Conservation (phyloP, 768 basidiomycete species). For the Chalciporus piperatus region DNA sequence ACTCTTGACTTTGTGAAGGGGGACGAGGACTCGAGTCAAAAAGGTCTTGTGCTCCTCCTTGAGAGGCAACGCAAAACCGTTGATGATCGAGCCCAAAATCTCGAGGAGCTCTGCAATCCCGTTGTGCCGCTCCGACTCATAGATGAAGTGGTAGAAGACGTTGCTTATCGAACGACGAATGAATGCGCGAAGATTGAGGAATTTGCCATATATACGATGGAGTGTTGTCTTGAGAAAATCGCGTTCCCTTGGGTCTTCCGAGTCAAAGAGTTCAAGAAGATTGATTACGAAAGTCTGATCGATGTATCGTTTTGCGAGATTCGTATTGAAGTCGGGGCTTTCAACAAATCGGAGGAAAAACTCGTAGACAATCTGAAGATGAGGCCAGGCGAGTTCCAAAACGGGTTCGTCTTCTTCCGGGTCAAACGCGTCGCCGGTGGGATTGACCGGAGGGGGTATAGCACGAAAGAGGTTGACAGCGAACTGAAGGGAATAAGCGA, state of each 20-base stretch:
- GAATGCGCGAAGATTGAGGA: conserved; percentile 96
- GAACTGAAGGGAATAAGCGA: conserved; percentile 56
- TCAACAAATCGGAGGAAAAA: conserved; percentile 99
- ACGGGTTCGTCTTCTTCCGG: conserved; percentile 99
- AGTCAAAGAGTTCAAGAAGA: conserved; percentile 96
- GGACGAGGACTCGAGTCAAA: conserved; percentile 89
- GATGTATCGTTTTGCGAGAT: conserved; percentile 95
- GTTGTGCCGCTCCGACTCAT: conserved; percentile 98
- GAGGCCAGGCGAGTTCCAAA: conserved; percentile 98
- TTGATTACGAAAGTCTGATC: conserved; percentile 95
- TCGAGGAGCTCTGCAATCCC: conserved; percentile 98
- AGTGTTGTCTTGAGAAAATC: conserved; percentile 99
- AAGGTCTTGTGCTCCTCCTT: conserved; percentile 99
- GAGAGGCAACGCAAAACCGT: conserved; percentile 95
- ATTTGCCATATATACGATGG: conserved; percentile 99
- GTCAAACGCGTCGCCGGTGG: conserved; percentile 96
- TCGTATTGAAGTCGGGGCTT: conserved; percentile 96
- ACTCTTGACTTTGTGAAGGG: conserved; percentile 96
- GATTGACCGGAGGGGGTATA: conserved; percentile 99
- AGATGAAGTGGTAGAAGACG: conserved; percentile 98
- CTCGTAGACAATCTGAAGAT: conserved; percentile 98
- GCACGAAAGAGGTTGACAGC: conserved; percentile 98
- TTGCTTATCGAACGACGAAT: conserved; percentile 99
- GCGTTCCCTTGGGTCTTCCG: conserved; percentile 97
- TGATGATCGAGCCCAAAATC: conserved; percentile 98